Evolutionary conservation across 257 asterid species (phyloP).

Genomic region (Nicotiana attenuata): DNA sequence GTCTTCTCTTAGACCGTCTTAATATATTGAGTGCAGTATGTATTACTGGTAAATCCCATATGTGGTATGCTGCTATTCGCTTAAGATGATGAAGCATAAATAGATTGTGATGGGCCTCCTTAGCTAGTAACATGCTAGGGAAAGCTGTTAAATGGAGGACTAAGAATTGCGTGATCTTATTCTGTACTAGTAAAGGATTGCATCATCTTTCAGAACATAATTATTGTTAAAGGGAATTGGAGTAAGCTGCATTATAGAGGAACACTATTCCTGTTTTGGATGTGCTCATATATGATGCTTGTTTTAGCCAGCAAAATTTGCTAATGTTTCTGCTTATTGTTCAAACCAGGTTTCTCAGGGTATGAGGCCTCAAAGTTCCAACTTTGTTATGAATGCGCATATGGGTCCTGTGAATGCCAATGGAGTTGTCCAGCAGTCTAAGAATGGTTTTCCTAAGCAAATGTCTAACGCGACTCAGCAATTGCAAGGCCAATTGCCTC

Average conservation of each 20-base stretch:
- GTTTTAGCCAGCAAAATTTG: constrained; percentile 13
- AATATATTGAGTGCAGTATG: neutral
- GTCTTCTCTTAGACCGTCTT: neutral
- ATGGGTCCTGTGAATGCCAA: constrained; percentile 29
- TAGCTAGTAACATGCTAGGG: neutral
- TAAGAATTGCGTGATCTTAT: neutral
- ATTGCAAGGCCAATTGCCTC: constrained; percentile 18
- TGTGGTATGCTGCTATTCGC: neutral
- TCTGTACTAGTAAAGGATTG: neutral
- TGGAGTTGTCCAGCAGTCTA: constrained; percentile 31
- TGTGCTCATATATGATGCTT: neutral
- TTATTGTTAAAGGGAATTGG: neutral
- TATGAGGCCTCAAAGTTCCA: constrained; percentile 31
- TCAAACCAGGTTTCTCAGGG: constrained; percentile 5
- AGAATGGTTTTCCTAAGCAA: constrained; percentile 29
- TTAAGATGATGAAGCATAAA: constrained; percentile 7
- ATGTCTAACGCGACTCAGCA: constrained; percentile 28
- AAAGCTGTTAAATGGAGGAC: neutral
- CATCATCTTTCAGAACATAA: neutral
- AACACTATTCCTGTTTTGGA: neutral
- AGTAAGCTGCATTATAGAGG: neutral
- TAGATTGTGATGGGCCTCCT: constrained; percentile 15
- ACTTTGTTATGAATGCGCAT: constrained; percentile 33
- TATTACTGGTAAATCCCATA: neutral
- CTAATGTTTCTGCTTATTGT: constrained; percentile 11